phyloP scores from a whole-genome alignment of 2,329 filamentous ascomycete species.

The Aureobasidium namibiae region DNA sequence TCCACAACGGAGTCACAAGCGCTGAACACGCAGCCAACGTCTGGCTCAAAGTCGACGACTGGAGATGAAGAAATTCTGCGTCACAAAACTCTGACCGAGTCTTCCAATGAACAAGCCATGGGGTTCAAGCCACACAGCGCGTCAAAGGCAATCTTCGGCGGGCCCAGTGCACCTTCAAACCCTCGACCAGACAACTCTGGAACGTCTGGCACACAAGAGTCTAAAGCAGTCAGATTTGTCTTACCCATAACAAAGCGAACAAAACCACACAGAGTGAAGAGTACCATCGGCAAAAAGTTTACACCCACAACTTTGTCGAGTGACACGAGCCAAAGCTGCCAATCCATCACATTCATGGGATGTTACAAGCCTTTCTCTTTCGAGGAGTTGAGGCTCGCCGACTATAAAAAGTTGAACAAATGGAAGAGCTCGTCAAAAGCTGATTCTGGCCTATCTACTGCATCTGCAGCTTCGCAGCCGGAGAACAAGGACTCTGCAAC shows the following conservation, averaged over 20 bases:
- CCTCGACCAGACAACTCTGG: not conserved
- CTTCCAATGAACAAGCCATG: too few species aligned
- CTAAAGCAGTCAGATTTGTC: not conserved
- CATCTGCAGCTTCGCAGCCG: not conserved
- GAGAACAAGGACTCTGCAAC: not conserved
- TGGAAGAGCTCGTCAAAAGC: not conserved
- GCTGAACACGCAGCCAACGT: not conserved
- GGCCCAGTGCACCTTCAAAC: not conserved
- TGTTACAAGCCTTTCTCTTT: not conserved
- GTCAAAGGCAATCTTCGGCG: too few species aligned
- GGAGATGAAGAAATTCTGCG: not conserved
- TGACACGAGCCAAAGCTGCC: not conserved
- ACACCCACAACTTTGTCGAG: not conserved
- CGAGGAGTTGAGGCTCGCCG: not conserved
- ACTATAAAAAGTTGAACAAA: not conserved
- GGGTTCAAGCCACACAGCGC: too few species aligned
- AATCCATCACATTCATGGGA: not conserved
- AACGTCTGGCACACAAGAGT: not conserved
- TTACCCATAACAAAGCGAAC: not conserved
- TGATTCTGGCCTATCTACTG: not conserved
- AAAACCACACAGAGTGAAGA: not conserved
- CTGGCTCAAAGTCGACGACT: not conserved
- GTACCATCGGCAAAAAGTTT: not conserved
- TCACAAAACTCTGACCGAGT: not conserved
- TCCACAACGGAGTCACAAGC: not conserved